These are phyloP conservation scores for Lachnellula cervina DNA, from an alignment of 2,329 filamentous ascomycete genomes.

Conservation along the genomic window DNA sequence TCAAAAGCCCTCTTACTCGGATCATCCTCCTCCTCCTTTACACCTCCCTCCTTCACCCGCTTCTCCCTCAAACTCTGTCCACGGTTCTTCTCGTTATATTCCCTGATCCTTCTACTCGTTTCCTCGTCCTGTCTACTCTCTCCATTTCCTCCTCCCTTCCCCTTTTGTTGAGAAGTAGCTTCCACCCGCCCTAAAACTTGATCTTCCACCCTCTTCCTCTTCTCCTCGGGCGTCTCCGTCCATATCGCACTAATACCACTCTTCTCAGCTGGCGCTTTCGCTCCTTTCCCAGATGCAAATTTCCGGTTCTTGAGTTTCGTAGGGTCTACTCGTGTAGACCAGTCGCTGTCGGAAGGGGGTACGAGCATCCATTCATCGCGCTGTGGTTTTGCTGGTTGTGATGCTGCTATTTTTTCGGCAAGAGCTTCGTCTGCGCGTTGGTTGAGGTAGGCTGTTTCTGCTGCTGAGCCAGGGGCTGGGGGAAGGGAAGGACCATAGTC, in stretches of 20 bases:
- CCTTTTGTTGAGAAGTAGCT: slow-evolving; percentile 9
- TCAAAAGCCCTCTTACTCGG: slow-evolving; percentile 87
- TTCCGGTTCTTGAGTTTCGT: slow-evolving; percentile 77
- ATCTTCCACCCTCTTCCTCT: slow-evolving; percentile 72
- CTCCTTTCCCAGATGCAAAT: slow-evolving; percentile 68
- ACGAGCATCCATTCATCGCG: slow-evolving; percentile 85
- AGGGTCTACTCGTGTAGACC: slow-evolving; percentile 65
- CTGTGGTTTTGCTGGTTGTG: slow-evolving; percentile 44
- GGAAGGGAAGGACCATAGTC: slow-evolving; percentile 59
- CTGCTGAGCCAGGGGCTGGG: slow-evolving; percentile 34
- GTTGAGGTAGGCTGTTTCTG: slow-evolving; percentile 11
- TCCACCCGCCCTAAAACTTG: slow-evolving; percentile 68
- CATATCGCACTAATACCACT: slow-evolving; percentile 51
- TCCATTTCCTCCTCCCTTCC: slow-evolving; percentile 14
- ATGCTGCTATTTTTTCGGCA: slow-evolving; percentile 28
- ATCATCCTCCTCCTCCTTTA: slow-evolving; percentile 72
- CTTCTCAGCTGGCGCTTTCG: slow-evolving; percentile 38
- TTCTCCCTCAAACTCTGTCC: slow-evolving; percentile 55
- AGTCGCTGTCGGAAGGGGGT: slow-evolving; percentile 53
- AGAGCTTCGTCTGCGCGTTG: slow-evolving; percentile 10
- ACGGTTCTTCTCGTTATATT: slow-evolving; percentile 53
- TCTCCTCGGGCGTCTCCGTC: slow-evolving; percentile 90
- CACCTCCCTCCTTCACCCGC: slow-evolving; percentile 21
- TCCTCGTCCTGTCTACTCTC: slow-evolving; percentile 35
- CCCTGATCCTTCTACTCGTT: slow-evolving; percentile 47